Evolutionary conservation across 306 rosid genomes (phyloP), one percentile per base, ranked within the genome.

Genomic region (Oxytropis ochrocephala): DNA sequence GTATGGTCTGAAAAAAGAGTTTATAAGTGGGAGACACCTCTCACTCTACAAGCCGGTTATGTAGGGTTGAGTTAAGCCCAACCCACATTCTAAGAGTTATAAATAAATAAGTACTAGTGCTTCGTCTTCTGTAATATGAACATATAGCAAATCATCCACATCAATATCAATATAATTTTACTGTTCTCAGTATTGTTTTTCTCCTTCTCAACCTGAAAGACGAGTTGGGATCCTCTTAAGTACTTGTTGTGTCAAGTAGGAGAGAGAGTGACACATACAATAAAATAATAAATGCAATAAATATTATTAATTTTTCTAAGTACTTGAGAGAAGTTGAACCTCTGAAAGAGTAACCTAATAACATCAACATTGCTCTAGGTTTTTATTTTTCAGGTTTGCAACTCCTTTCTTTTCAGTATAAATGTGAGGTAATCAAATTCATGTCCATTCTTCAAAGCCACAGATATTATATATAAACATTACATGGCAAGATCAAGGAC

Each of bases 401-500:
- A 69, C 72, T 55, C 58, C 42, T 43, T 70, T 38, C 24, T 16
- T 29, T 38, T 6, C 11, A 47, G 53, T 30, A 57, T 21, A 71
- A 49, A 57, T 38, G 21, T 18, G 17, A 27, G 18, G 18, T 60
- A 48, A 60, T 43, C 57, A 56, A 75, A 63, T 30, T 39, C 29
- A 42, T 21, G 62, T 49, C 56, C 11, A 17, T 64, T 78, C 73
- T 67, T 66, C 56, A 75, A 47, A 78, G 56, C 77, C 74, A 65
- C 67, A 60, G 33, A 44, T 27, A 46, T 30, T 5, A 58, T 12
- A 65, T 29, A 5, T 56, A 46, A 60, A 42, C 21, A 70, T 54
- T 13, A 72, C 53, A 79, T 29, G 62, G 46, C 5, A 77, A 76
- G 71, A 75, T 30, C 67, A 72, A 72, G 52, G 64, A 84, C 94